These are phyloP conservation scores for Amylocystis lapponica DNA, from an alignment of 768 basidiomycete species.

Conservation along the genomic window DNA sequence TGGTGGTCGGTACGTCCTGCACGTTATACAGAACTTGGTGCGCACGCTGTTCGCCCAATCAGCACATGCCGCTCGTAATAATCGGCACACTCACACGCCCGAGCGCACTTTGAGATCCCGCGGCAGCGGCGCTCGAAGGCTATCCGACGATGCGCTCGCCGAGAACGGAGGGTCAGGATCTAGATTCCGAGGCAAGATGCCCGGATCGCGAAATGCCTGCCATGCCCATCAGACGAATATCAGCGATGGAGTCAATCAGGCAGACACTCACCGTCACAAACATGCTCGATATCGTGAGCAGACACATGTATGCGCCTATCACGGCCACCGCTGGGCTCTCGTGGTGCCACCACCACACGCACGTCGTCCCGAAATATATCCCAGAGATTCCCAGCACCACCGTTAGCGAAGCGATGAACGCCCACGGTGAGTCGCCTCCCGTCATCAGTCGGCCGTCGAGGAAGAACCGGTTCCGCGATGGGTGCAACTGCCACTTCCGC, in stretches of 20 bases:
- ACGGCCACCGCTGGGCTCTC: conserved; percentile 65
- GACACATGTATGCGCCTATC: conserved; percentile 55
- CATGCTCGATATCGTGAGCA: conserved; percentile 73
- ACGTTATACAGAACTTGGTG: conserved; percentile 92
- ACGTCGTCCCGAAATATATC: conserved; percentile 85
- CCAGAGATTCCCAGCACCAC: conserved; percentile 65
- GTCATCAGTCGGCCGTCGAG: conserved; percentile 67
- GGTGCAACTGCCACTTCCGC: conserved; percentile 58
- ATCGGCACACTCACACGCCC: conserved; percentile 58
- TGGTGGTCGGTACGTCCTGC: conserved; percentile 88
- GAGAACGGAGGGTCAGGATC: conserved; percentile 84
- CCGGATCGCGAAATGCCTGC: conserved; percentile 77
- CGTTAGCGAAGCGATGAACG: conserved; percentile 62
- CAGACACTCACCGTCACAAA: conserved; percentile 55
- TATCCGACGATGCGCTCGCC: conserved; percentile 55
- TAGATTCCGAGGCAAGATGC: conserved; percentile 82
- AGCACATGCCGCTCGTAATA: neutral
- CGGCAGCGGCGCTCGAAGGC: conserved; percentile 60
- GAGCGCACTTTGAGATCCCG: conserved; percentile 75
- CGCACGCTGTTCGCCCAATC: conserved; percentile 53
- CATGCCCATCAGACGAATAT: neutral
- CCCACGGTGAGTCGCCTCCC: conserved; percentile 82
- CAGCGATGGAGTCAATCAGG: neutral
- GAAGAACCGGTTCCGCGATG: conserved; percentile 74
- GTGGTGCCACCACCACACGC: conserved; percentile 84